Base-by-base conservation (phyloP, 768 basidiomycete species). In the Agaricus sinodeliciosus region DNA sequence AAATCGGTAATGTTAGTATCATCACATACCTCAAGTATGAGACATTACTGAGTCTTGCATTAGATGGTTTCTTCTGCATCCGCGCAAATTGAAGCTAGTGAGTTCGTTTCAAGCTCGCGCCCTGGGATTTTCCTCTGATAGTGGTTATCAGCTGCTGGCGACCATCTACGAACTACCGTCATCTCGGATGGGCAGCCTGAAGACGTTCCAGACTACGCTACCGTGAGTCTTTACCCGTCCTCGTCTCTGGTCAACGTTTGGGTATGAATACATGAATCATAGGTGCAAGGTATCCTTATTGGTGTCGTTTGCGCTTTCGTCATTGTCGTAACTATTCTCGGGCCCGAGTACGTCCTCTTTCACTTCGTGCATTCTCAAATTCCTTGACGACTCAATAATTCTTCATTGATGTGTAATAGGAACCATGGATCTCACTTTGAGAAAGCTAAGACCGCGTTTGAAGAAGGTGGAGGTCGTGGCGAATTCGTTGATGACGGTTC, bases 201-300 rank as follows among this genome's bases (percentile, higher is more conserved):
- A 2, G 57, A 60, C 19, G 79, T 83, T 0, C 74, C 84, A 1
- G 4, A 74, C 73, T 51, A 51, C 16, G 50, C 50, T 8, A 51
- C 50, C 9, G 51, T 53, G 19, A 34, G 51, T 31, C 35, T 12
- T 18, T 19, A 52, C 19, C 62, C 48, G 28, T 22, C 9, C 12
- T 5, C 58, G 43, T 40, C 12, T 12, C 31, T 43, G n/a, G 1
- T 2, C 2, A 28, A 8, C 35, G 15, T 9, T 12, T n/a, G 36
- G 15, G 39, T 18, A 8, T 40, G 28, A 36, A 39, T 25, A 25
- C 41, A 39, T 58, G 65, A 4, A 59, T 57, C 16, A 9, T 42
- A 79, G 66, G 88, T 90, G 4, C 88, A 91, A 71, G 90, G 88
- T 37, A 93, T 97, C 62, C 74, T 97, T 35, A 85, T 96, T 43